A percentile compares a stretch with the other conserved stretches of the same genome.
phyloP scores from a whole-genome alignment of 1,139 yeast species.

The Starmera stellimalicola region DNA sequence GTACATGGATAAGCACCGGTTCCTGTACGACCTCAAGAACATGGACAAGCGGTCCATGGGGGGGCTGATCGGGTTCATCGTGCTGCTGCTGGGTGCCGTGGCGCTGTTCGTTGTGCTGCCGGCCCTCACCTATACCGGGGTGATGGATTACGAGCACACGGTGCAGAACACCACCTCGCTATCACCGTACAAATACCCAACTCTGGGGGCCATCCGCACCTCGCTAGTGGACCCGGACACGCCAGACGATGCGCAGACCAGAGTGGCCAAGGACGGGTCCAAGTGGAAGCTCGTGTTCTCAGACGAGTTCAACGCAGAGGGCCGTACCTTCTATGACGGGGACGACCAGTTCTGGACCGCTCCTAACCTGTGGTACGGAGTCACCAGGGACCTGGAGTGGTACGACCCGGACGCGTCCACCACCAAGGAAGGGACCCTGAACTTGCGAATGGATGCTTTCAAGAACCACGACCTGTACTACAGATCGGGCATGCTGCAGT shows the following conservation, averaged over 20 bases:
- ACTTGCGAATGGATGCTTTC: constrained; percentile 64
- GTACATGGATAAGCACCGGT: constrained; percentile 56
- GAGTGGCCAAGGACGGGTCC: constrained; percentile 43
- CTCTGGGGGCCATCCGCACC: constrained; percentile 52
- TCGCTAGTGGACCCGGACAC: constrained; percentile 71
- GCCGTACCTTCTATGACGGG: constrained; percentile 73
- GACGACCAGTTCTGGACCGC: constrained; percentile 83
- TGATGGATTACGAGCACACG: constrained; percentile 24
- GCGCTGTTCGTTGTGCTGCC: constrained; percentile 65
- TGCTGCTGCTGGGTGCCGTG: constrained; percentile 50
- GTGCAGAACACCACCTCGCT: constrained; percentile 30
- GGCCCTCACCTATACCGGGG: constrained; percentile 66
- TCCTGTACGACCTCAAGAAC: constrained; percentile 46
- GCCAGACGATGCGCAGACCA: constrained; percentile 43
- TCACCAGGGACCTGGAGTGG: constrained; percentile 82
- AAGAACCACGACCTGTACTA: constrained; percentile 63
- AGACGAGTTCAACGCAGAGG: constrained; percentile 77
- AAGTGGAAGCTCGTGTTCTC: constrained; percentile 65
- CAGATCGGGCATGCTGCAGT: constrained; percentile 78
- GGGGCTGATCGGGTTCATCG: constrained; percentile 48
- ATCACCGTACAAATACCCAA: constrained; percentile 50
- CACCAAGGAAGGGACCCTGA: constrained; percentile 58
- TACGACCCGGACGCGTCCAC: constrained; percentile 75
- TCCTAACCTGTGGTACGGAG: constrained; percentile 67
- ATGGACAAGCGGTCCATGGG: constrained; percentile 52